These are phyloP conservation scores for Pistacia atlantica DNA, from an alignment of 345 rosid genomes.

Conservation along the genomic window DNA sequence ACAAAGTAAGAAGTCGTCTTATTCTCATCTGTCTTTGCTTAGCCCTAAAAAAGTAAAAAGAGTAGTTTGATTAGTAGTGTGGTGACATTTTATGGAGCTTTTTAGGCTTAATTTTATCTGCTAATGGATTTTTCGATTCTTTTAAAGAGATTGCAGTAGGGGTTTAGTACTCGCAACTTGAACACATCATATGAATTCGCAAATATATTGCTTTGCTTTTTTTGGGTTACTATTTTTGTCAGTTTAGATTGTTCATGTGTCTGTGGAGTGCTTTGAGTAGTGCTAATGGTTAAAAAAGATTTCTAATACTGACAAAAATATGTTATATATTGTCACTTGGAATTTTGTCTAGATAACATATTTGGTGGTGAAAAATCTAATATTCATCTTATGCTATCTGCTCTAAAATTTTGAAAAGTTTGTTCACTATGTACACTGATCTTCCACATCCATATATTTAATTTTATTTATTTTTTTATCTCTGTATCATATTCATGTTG, in stretches of 20 bases:
- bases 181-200: too few relatives aligned
- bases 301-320: too few relatives aligned
- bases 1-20: too few relatives aligned
- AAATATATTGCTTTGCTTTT: too few relatives aligned
- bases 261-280: neutral
- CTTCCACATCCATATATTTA: too few relatives aligned
- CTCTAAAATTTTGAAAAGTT: neutral
- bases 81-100: neutral
- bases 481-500: too few relatives aligned
- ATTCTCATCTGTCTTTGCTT: neutral
- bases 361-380: neutral
- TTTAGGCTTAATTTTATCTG: neutral
- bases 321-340: neutral
- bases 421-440: neutral
- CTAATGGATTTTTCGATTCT: too few relatives aligned
- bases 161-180: too few relatives aligned
- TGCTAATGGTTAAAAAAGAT: too few relatives aligned
- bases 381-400: neutral
- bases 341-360: neutral
- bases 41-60: neutral
- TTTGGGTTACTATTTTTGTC: too few relatives aligned
- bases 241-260: neutral
- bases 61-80: neutral
- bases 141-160: neutral
- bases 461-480: neutral